Evolutionary conservation across 352 stramenopile genomes (phyloP).

Genomic region (Peronospora destructor): DNA sequence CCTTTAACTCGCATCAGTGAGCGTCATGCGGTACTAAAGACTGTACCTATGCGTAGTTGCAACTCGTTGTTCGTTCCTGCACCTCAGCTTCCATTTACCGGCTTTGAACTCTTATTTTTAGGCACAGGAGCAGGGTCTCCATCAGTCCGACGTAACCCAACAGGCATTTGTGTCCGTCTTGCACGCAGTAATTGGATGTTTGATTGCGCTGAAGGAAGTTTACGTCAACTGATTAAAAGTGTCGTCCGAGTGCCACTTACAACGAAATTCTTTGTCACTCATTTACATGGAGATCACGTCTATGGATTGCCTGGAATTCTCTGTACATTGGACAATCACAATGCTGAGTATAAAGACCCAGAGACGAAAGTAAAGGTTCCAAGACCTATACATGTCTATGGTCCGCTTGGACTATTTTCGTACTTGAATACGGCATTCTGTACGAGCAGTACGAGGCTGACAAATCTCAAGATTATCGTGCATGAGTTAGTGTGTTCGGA

Average conservation of each 20-base stretch:
- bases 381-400: conserved; percentile 67
- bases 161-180: conserved; percentile 49
- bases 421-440: conserved; percentile 72
- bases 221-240: conserved; percentile 78
- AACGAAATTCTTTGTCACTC: conserved; percentile 82
- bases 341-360: conserved; percentile 48
- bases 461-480: conserved; percentile 64
- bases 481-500: conserved; percentile 63
- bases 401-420: conserved; percentile 62
- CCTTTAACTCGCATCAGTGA: conserved; percentile 31
- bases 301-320: conserved; percentile 78
- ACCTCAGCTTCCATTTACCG: conserved; percentile 60
- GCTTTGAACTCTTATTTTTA: conserved; percentile 79
- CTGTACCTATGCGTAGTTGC: conserved; percentile 49
- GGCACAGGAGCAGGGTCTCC: conserved; percentile 75
- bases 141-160: conserved; percentile 58
- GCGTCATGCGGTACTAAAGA: conserved; percentile 37
- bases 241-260: conserved; percentile 61
- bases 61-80: conserved; percentile 38
- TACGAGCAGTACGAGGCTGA: conserved; percentile 56
- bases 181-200: conserved; percentile 83
- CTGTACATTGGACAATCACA: conserved; percentile 80
- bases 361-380: conserved; percentile 40
- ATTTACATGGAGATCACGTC: conserved; percentile 82
- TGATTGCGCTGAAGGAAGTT: conserved; percentile 77